A percentile compares a stretch with the other conserved stretches of the same genome.
These are phyloP conservation scores for Euptelea pleiosperma DNA, from an alignment of 164 flowering plant genomes.

Conservation along the genomic window DNA sequence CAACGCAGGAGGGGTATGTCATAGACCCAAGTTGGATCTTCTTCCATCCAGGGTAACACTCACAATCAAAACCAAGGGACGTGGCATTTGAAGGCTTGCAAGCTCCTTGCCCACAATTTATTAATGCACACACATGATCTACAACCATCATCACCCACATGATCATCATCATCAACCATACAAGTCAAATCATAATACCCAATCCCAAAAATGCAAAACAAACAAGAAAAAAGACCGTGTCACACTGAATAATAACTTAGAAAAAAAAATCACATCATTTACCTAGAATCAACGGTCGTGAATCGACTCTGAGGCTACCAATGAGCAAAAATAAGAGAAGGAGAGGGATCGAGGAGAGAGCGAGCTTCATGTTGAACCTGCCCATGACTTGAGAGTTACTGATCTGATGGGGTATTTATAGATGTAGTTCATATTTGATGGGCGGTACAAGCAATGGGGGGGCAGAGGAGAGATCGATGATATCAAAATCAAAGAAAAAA, in stretches of 20 bases:
- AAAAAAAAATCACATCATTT: no score
- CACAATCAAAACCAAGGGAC: constrained; percentile 26
- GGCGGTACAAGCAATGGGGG: constrained; percentile 6
- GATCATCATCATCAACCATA: no score
- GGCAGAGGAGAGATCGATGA: background rate
- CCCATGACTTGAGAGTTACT: background rate
- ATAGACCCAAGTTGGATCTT: constrained; percentile 22
- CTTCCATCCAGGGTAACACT: constrained; percentile 45
- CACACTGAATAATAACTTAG: no score
- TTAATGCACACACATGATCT: constrained; percentile 17
- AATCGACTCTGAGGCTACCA: background rate
- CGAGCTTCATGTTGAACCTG: background rate
- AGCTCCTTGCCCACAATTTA: constrained; percentile 38
- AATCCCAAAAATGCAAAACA: no score
- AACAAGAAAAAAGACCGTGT: no score
- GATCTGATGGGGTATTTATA: constrained; percentile 3
- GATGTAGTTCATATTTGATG: background rate
- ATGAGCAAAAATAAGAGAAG: background rate
- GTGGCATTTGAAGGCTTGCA: constrained; percentile 23
- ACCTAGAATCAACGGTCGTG: background rate
- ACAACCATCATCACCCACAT: background rate
- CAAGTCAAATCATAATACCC: no score
- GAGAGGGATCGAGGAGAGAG: background rate
- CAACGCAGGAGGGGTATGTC: constrained; percentile 21
- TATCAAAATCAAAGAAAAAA: background rate